Evolutionary conservation across 768 basidiomycete species (phyloP).

Genomic region (Phylloporus arenicola): DNA sequence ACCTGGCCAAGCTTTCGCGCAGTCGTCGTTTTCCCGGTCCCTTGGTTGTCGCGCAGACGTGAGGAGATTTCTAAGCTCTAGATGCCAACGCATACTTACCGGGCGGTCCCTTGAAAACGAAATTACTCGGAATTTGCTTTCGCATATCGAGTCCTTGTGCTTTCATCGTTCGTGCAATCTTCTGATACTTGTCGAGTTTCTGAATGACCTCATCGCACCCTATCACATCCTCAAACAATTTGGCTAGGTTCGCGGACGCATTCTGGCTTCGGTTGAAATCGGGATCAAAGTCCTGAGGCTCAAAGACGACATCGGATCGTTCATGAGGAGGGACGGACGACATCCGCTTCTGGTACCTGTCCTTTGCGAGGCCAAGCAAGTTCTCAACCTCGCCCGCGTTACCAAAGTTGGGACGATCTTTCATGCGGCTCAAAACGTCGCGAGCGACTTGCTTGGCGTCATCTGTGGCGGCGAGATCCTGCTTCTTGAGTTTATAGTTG

Average conservation of each 20-base stretch:
- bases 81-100: slow-evolving; percentile 32
- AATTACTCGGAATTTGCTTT: slow-evolving; percentile 55
- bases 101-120: slow-evolving; percentile 70
- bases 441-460: slow-evolving; percentile 54
- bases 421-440: slow-evolving; percentile 34
- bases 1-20: slow-evolving; percentile 60
- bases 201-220: slow-evolving; percentile 51
- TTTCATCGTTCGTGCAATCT: slow-evolving; percentile 41
- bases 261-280: slow-evolving; percentile 47
- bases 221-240: slow-evolving; percentile 22
- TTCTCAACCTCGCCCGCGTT: slow-evolving; percentile 66
- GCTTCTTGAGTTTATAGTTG: slow-evolving; percentile 49
- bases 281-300: slow-evolving; percentile 56
- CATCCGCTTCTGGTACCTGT: slow-evolving; percentile 40
- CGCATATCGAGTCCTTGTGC: slow-evolving; percentile 38
- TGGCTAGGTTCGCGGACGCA: slow-evolving; percentile 45
- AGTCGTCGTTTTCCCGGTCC: slow-evolving; percentile 60
- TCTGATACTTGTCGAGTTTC: slow-evolving; percentile 49
- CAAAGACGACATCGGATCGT: slow-evolving; percentile 28
- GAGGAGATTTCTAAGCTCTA: neutral
- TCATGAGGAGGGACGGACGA: slow-evolving; percentile 16
- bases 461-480: slow-evolving; percentile 53
- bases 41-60: slow-evolving; percentile 25
- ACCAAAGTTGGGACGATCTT: slow-evolving; percentile 55
- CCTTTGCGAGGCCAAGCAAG: slow-evolving; percentile 46